A percentile compares a stretch with the other conserved stretches of the same genome.
phyloP scores from a whole-genome alignment of 2,329 filamentous ascomycete genomes.

The Kalmusia sp. region DNA sequence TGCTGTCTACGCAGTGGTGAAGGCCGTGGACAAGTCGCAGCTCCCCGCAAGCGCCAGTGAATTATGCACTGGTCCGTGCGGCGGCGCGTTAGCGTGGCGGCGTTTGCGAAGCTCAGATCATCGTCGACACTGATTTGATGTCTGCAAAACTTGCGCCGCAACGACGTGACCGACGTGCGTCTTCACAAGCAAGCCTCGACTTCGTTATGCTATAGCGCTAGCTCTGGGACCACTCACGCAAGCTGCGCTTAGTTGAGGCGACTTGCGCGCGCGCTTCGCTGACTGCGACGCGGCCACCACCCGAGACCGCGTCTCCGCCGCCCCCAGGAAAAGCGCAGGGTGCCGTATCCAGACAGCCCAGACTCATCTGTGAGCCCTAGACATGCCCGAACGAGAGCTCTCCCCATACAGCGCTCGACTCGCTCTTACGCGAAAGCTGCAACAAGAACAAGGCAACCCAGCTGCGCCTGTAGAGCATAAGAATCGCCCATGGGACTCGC shows the following conservation, averaged over 20 bases:
- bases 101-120: neutral
- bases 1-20: neutral
- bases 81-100: neutral
- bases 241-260: neutral
- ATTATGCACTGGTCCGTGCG: neutral
- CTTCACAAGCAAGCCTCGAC: neutral
- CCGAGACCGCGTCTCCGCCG: conserved; percentile 1
- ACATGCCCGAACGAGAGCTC: conserved; percentile 28
- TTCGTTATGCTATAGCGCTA: conserved; percentile 1
- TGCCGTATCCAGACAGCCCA: neutral
- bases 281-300: conserved; percentile 9
- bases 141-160: conserved; percentile 7
- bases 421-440: conserved; percentile 35
- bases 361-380: neutral
- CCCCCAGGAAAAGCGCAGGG: neutral
- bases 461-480: conserved; percentile 11
- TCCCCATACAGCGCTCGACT: conserved; percentile 42
- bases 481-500: conserved; percentile 1
- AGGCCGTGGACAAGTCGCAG: neutral
- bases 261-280: neutral
- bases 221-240: neutral
- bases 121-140: neutral
- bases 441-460: conserved; percentile 16
- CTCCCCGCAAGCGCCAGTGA: conserved; percentile 1
- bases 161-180: conserved; percentile 12